These are phyloP conservation scores for Xylaria flabelliformis DNA, from an alignment of 495 filamentous ascomycete genomes.

Conservation along the genomic window DNA sequence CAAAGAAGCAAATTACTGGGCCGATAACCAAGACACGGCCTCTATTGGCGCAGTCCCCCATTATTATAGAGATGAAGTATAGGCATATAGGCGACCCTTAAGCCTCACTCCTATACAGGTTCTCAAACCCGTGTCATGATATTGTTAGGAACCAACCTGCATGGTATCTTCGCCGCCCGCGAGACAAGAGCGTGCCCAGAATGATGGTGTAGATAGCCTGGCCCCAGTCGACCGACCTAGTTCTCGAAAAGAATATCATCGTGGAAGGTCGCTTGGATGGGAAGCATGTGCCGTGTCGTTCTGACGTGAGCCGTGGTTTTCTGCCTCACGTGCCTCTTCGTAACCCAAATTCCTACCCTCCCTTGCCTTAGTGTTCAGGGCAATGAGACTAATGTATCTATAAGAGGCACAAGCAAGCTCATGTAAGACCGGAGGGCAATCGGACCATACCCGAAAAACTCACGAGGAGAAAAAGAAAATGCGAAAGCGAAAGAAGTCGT, in stretches of 20 bases:
- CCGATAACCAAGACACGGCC: neutral
- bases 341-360: neutral
- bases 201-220: neutral
- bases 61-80: neutral
- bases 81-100: neutral
- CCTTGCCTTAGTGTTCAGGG: neutral
- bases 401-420: slow-evolving; percentile 10
- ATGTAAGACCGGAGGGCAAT: neutral
- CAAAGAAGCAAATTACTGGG: slow-evolving; percentile 17
- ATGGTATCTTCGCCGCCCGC: slow-evolving; percentile 1
- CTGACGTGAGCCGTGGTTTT: slow-evolving; percentile 22
- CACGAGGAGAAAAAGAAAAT: neutral
- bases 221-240: neutral
- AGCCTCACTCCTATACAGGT: neutral
- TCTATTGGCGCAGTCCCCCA: slow-evolving; percentile 8
- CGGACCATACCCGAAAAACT: slow-evolving; percentile 8
- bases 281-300: slow-evolving; percentile 15
- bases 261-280: slow-evolving; percentile 10
- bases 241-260: neutral
- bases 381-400: neutral
- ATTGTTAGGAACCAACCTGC: slow-evolving; percentile 4
- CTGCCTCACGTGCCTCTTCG: slow-evolving; percentile 11
- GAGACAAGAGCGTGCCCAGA: neutral
- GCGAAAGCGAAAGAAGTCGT: neutral
- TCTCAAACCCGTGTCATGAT: slow-evolving; percentile 8